Base-by-base conservation (phyloP, 2,329 filamentous ascomycete species). In the Cercospora nicotianae region DNA sequence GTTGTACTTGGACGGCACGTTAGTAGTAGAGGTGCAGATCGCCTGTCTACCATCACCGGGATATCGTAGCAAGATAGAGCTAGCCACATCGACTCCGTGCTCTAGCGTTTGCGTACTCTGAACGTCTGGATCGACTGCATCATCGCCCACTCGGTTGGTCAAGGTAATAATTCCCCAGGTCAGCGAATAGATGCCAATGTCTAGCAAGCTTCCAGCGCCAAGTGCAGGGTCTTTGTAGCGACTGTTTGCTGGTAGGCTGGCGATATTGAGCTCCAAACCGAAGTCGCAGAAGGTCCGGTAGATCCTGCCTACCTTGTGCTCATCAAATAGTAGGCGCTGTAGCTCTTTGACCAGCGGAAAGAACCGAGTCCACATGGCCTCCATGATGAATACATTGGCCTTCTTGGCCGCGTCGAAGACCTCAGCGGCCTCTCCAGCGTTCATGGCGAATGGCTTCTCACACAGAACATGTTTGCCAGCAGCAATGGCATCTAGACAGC, bases 351-450 rank as follows among this genome's bases (percentile, higher is more conserved):
- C 74, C 2, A 84, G 70, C 0, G 82, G 81, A 18, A 77, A 81
- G 73, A 81, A 81, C 10, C 82, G 79, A 3, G 80, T 80, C 82
- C 82, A 83, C 79, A 83, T 80, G 10, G 81, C 82, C 70, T 84
- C 82, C 75, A 81, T 80, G 26, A 84, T 70, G 64, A 80, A 84
- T 3, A 84, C 78, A 8, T 79, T 78, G 66, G 80, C 80, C 30
- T 70, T 66, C 65, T 77, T 74, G 0, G 82, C 82, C 0, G 80
- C 79, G 0, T 71, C 76, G 13, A 83, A 77, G 2, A 84, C 79
- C 51, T 81, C 78, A 28, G 69, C 75, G 0, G 81, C 79, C 39
- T 84, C 80, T 3, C 63, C 71, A 0, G 80, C 78, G 16, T 79
- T 84, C 39, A 84, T 67, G 0, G 80, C 75, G 65, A 84, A 83